Conservation (phyloP, 371 early-diverging fungal species). For the Dipsacomyces acuminosporus region DNA sequence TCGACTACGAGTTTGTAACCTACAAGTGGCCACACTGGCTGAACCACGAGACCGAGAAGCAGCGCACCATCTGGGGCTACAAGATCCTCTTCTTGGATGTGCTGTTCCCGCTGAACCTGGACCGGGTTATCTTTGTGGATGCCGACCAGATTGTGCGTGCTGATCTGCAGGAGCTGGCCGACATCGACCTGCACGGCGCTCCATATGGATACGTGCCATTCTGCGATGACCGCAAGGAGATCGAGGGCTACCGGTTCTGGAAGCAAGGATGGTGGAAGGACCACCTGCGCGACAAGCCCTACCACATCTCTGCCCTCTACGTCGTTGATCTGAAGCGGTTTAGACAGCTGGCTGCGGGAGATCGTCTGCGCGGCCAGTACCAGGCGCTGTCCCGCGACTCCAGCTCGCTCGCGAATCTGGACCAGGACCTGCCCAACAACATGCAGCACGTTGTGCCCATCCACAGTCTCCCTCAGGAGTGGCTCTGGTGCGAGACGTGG, state of each 20-base stretch:
- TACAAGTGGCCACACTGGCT: constrained; percentile 99
- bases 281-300: constrained; percentile 82
- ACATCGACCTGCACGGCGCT: constrained; percentile 85
- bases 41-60: constrained; percentile 84
- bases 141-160: constrained; percentile 96
- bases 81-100: constrained; percentile 97
- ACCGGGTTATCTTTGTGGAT: constrained; percentile 96
- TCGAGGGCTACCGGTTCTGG: constrained; percentile 97
- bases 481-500: constrained; percentile 98
- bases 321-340: constrained; percentile 88
- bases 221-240: constrained; percentile 85
- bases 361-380: constrained; percentile 87
- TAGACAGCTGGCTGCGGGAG: constrained; percentile 90
- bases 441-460: constrained; percentile 90
- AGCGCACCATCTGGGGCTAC: constrained; percentile 96
- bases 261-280: constrained; percentile 91
- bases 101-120: constrained; percentile 87
- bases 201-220: constrained; percentile 96
- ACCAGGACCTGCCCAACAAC: constrained; percentile 96
- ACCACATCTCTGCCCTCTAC: constrained; percentile 94
- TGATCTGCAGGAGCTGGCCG: constrained; percentile 84
- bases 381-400: constrained; percentile 86
- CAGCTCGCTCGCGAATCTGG: constrained; percentile 85
- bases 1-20: constrained; percentile 89
- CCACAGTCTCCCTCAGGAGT: constrained; percentile 87